Percentiles rank a stretch among this genome's conserved stretches.
phyloP scores from a whole-genome alignment of 2,329 filamentous ascomycete species.

The Phialophora chinensis region DNA sequence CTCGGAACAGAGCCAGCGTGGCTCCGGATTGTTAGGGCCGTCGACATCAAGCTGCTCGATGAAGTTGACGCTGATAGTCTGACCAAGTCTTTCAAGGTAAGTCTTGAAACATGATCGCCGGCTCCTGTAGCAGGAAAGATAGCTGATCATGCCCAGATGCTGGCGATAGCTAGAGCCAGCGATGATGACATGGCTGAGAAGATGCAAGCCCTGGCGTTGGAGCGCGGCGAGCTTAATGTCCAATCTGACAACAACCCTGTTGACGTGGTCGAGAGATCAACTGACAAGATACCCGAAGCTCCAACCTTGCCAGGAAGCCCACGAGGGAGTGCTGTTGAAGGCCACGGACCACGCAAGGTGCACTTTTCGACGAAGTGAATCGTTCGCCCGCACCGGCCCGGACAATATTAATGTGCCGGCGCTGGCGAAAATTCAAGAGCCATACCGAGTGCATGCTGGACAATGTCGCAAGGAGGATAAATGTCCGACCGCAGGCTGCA shows the following conservation, averaged over 20 bases:
- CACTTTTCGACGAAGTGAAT: slow-evolving; percentile 20
- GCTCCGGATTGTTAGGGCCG: slow-evolving; percentile 70
- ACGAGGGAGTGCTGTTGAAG: slow-evolving; percentile 26
- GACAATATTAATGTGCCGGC: not conserved
- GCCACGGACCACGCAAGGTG: slow-evolving; percentile 32
- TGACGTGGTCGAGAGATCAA: slow-evolving; percentile 24
- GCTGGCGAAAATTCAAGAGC: not conserved
- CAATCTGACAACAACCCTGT: slow-evolving; percentile 17
- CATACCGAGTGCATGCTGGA: not conserved
- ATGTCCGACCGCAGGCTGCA: not conserved
- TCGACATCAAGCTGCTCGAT: slow-evolving; percentile 68
- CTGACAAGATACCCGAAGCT: slow-evolving; percentile 20
- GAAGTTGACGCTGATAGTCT: slow-evolving; percentile 55
- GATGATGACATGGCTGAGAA: slow-evolving; percentile 43
- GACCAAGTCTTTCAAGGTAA: slow-evolving; percentile 29
- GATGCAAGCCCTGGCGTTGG: slow-evolving; percentile 59
- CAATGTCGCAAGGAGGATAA: not conserved
- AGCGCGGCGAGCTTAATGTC: slow-evolving; percentile 49
- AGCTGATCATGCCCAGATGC: slow-evolving; percentile 21
- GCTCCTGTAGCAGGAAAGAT: not conserved
- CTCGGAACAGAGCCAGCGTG: slow-evolving; percentile 83
- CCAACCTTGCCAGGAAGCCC: slow-evolving; percentile 24
- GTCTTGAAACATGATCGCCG: not conserved
- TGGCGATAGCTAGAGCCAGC: slow-evolving; percentile 31
- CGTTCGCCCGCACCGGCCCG: not conserved